phyloP scores from a whole-genome alignment of 441 rosid species.

The Erodium texanum region DNA sequence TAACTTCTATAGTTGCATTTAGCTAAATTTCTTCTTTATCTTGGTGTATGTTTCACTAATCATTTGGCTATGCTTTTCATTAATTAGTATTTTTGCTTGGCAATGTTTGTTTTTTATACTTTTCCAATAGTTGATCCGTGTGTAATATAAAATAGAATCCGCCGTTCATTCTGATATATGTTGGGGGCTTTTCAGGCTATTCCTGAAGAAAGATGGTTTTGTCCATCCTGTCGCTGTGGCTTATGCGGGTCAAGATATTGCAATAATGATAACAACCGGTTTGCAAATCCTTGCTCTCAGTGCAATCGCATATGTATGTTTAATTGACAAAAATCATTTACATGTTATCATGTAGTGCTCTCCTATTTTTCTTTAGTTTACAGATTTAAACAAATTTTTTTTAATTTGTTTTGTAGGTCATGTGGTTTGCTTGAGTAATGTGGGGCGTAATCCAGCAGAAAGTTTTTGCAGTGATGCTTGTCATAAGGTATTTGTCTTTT shows the following conservation, averaged over 20 bases:
- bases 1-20: too few species aligned
- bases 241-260: slow-evolving; percentile 28
- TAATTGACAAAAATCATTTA: slow-evolving; percentile 4
- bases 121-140: not conserved
- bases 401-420: slow-evolving; percentile 27
- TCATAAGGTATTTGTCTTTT: slow-evolving; percentile 24
- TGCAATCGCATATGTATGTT: slow-evolving; percentile 32
- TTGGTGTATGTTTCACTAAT: too few species aligned
- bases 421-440: slow-evolving; percentile 27
- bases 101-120: not conserved
- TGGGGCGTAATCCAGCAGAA: slow-evolving; percentile 18
- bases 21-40: too few species aligned
- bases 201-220: slow-evolving; percentile 28
- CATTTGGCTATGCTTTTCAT: not conserved
- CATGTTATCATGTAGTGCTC: not conserved
- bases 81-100: not conserved
- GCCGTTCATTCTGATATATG: slow-evolving; percentile 11
- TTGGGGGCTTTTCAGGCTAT: slow-evolving; percentile 22
- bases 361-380: slow-evolving; percentile 2
- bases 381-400: slow-evolving; percentile 5
- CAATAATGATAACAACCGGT: slow-evolving; percentile 15
- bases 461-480: slow-evolving; percentile 31
- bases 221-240: slow-evolving; percentile 40
- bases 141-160: not conserved
- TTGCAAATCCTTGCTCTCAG: slow-evolving; percentile 29